Base-by-base conservation (phyloP, 495 filamentous ascomycete genomes). In the Hypoxylon subgilvum region DNA sequence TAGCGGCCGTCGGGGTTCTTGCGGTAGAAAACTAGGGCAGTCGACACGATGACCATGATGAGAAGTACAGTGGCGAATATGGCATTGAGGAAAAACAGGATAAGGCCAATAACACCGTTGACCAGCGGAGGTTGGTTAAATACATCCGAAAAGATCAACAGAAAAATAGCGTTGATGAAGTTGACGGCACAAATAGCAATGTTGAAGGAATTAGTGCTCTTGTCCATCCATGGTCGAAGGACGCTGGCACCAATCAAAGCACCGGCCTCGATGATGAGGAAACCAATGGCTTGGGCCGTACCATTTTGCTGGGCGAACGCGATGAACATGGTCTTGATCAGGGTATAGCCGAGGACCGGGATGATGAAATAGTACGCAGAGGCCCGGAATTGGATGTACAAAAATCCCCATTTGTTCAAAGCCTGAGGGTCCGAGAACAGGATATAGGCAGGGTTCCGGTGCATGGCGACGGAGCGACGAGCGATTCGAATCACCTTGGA, bases 391-490 rank as follows among this genome's bases (percentile, higher is more conserved):
- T 97, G 94, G 50, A 98, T 90, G 69, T 98, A 98, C 22, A 98
- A 77, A 76, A 97, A 98, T 12, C 94, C 94, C 94, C 94, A 97
- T 76, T 96, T 96, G 84, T 98, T 97, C 53, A 98, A 76, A 27
- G 89, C 86, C 42, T 88, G 81, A 7, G 92, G 91, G 66, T 98
- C 94, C 6, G 94, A 96, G 78, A 96, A 98, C 30, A 98, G 84
- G 63, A 97, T 96, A 67, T 97, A 97, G 39, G 91, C 93, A 8
- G 94, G 93, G 71, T 97, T 98, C 69, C 91, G 91, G 81, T 98
- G 93, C 82, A 96, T 89, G 8, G 83, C 74, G 49, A 96, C 86
- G 4, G 92, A 96, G 48, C 91, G 88, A 59, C 87, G 89, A 13
- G 94, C 94, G 45, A 98, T 84, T 10, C 84, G 84, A 65, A 94